phyloP scores from a whole-genome alignment of 139 green algal species.

The Chlamydomonas sphaeroides region DNA sequence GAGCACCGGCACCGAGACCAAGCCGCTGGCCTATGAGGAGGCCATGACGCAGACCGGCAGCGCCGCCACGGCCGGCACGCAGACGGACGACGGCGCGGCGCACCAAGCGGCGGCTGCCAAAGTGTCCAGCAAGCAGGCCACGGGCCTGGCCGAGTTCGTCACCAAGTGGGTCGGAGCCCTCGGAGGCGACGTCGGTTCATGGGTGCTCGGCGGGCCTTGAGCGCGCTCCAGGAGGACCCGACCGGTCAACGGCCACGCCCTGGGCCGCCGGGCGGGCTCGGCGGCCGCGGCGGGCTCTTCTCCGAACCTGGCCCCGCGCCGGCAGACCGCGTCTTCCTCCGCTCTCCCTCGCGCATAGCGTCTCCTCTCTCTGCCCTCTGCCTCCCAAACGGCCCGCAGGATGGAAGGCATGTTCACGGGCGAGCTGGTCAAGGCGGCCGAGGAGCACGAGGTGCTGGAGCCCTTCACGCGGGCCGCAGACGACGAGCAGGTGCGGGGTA shows the following conservation, averaged over 20 bases:
- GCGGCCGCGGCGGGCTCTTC: no score
- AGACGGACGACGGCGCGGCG: conserved; percentile 20
- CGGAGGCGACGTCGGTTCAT: no score
- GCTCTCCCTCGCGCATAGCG: no score
- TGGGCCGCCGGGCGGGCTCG: no score
- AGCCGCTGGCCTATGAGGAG: not conserved
- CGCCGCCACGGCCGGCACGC: conserved; percentile 4
- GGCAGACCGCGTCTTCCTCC: not conserved
- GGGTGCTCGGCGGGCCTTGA: no score
- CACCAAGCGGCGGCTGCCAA: no score
- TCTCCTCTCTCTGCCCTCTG: not conserved
- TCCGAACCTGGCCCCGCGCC: not conserved
- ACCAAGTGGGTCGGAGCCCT: conserved; percentile 16
- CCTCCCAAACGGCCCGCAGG: not conserved
- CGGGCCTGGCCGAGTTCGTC: conserved; percentile 12
- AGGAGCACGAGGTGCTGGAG: conserved; percentile 52
- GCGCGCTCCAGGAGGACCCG: no score
- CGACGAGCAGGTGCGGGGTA: conserved; percentile 29
- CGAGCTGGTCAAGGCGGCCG: conserved; percentile 31
- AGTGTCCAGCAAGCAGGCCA: not conserved
- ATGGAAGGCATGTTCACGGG: conserved; percentile 18
- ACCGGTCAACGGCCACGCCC: no score
- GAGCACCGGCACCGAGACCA: not conserved
- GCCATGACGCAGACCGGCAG: conserved; percentile 17
- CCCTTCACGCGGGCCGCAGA: conserved; percentile 41